Conservation (phyloP, 352 stramenopile genomes). For the Aphanomyces cochlioides region DNA sequence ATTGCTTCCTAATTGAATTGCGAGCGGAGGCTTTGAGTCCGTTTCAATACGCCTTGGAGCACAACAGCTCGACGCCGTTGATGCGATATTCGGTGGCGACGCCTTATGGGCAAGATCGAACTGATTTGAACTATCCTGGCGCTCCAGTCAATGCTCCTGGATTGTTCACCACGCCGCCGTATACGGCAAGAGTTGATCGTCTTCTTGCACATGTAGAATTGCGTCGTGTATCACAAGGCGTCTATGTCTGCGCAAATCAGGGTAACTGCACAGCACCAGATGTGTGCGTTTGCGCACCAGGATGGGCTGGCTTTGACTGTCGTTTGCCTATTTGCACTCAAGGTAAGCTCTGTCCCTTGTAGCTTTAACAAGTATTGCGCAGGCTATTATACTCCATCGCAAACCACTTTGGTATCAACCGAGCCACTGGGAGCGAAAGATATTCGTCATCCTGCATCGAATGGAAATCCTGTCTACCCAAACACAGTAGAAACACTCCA, state of each 20-base stretch:
- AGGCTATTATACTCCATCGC: slow-evolving; percentile 80
- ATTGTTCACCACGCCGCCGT: slow-evolving; percentile 44
- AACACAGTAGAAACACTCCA: slow-evolving; percentile 51
- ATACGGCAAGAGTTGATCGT: slow-evolving; percentile 57
- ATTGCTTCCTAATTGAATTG: slow-evolving; percentile 86
- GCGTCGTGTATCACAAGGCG: slow-evolving; percentile 82
- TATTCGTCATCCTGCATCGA: slow-evolving; percentile 46
- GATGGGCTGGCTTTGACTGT: slow-evolving; percentile 97
- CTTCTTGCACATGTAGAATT: slow-evolving; percentile 90
- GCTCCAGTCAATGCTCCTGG: slow-evolving; percentile 11
- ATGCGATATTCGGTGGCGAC: slow-evolving; percentile 76
- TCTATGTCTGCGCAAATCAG: slow-evolving; percentile 94
- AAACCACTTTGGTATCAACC: slow-evolving; percentile 72
- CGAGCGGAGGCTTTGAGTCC: slow-evolving; percentile 63
- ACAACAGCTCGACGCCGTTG: slow-evolving; percentile 63
- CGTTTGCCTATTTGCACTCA: slow-evolving; percentile 90
- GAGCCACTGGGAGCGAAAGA: slow-evolving; percentile 50
- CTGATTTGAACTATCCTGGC: slow-evolving; percentile 20
- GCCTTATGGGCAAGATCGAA: slow-evolving; percentile 57
- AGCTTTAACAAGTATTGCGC: background rate
- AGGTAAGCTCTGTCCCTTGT: slow-evolving; percentile 38
- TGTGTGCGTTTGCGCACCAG: slow-evolving; percentile 86
- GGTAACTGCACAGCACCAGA: slow-evolving; percentile 88
- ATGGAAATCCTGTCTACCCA: slow-evolving; percentile 55
- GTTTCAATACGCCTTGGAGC: slow-evolving; percentile 87